Conservation (phyloP, 1,284 basidiomycete species). For the Irpex rosettiformis region DNA sequence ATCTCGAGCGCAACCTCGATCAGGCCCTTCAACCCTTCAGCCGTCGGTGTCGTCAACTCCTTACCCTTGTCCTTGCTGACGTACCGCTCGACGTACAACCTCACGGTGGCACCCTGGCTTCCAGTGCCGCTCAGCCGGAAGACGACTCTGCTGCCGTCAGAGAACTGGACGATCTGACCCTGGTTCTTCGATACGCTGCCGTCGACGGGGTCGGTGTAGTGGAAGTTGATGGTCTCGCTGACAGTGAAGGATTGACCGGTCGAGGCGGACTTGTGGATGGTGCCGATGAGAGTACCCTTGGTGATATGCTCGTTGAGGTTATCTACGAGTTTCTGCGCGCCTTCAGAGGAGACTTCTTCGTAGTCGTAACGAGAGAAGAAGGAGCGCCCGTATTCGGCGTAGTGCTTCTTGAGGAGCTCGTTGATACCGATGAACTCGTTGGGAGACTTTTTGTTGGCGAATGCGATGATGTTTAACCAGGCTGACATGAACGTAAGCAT, state of each 20-base stretch:
- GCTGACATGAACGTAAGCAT: constrained; percentile 44
- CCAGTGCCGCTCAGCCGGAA: constrained; percentile 97
- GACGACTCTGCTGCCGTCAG: constrained; percentile 90
- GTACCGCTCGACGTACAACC: constrained; percentile 93
- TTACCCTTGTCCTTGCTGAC: constrained; percentile 67
- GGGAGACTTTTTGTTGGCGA: constrained; percentile 82
- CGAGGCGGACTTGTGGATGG: constrained; percentile 61
- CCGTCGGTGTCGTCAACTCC: constrained; percentile 78
- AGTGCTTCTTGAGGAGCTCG: constrained; percentile 85
- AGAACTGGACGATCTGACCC: constrained; percentile 90
- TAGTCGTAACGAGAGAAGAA: constrained; percentile 99
- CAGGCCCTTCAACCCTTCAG: constrained; percentile 89
- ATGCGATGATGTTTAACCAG: constrained; percentile 97
- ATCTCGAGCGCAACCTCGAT: constrained; percentile 91
- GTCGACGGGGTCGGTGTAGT: constrained; percentile 98
- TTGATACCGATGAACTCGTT: constrained; percentile 82
- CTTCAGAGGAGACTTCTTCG: constrained; percentile 93
- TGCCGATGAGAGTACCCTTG: constrained; percentile 63
- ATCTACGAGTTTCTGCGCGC: constrained; percentile 83
- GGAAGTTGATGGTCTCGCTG: constrained; percentile 81
- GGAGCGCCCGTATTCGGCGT: constrained; percentile 90
- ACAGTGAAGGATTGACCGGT: constrained; percentile 78
- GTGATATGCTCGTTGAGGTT: constrained; percentile 74
- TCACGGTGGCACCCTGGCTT: constrained; percentile 91
- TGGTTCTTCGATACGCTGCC: constrained; percentile 92